A percentile compares a stretch with the other conserved stretches of the same genome.
These are phyloP conservation scores for Canavalia gladiata DNA, from an alignment of 306 rosid genomes.

Conservation along the genomic window DNA sequence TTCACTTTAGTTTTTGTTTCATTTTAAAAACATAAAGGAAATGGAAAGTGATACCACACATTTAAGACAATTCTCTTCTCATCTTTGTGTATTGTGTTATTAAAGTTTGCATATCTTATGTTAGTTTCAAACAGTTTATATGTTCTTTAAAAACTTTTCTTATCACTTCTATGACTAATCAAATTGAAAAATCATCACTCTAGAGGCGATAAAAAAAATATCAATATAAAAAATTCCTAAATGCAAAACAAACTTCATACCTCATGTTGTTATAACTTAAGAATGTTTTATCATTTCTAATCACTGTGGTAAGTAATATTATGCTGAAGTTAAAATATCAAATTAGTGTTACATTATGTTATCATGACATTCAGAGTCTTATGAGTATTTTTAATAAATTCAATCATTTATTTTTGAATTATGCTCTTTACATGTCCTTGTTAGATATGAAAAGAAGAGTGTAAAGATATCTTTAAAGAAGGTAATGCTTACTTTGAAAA, in stretches of 20 bases:
- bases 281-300: slow-evolving; percentile 45
- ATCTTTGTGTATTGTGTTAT: neutral
- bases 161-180: slow-evolving; percentile 37
- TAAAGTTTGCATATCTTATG: neutral
- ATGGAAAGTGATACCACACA: neutral
- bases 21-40: neutral
- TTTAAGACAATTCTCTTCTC: neutral
- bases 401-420: slow-evolving; percentile 28
- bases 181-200: slow-evolving; percentile 42
- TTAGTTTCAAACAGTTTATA: neutral
- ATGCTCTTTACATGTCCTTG: slow-evolving; percentile 1
- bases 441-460: no score
- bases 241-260: slow-evolving; percentile 39
- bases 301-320: slow-evolving; percentile 37
- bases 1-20: neutral
- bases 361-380: slow-evolving; percentile 44
- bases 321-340: slow-evolving; percentile 24
- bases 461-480: no score
- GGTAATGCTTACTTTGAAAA: no score
- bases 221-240: slow-evolving; percentile 45
- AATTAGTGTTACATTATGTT: slow-evolving; percentile 44
- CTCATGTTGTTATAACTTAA: slow-evolving; percentile 43
- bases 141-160: neutral
- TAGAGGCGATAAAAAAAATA: slow-evolving; percentile 41
- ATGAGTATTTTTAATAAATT: slow-evolving; percentile 45